Conservation (phyloP, 768 basidiomycete genomes). For the Pisolithus orientalis region DNA sequence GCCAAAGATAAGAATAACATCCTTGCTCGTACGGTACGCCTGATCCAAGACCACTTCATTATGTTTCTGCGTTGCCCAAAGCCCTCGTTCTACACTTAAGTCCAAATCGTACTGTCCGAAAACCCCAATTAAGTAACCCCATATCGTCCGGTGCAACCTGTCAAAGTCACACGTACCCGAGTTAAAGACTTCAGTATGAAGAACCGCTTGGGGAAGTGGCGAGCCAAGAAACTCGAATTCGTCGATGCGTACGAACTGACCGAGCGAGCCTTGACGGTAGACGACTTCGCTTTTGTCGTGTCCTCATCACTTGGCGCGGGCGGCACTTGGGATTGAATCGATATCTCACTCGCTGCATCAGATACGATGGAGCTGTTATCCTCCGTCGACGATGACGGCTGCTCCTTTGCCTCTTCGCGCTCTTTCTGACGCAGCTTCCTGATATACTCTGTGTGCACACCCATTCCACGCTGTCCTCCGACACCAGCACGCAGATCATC, state of each 20-base stretch:
- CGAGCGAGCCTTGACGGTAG: conserved; percentile 30
- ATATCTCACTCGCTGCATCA: conserved; percentile 3
- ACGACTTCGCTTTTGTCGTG: not conserved
- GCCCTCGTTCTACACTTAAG: conserved; percentile 65
- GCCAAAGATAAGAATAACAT: conserved; percentile 86
- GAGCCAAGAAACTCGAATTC: conserved; percentile 69
- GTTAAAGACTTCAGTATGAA: conserved; percentile 90
- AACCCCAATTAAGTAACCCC: not conserved
- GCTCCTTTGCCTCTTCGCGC: conserved; percentile 12
- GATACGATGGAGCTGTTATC: conserved; percentile 1
- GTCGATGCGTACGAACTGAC: conserved; percentile 73
- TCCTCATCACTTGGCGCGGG: conserved; percentile 36
- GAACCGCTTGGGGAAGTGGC: conserved; percentile 80
- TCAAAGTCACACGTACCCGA: conserved; percentile 41
- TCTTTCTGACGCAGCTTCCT: conserved; percentile 48
- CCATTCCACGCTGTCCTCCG: conserved; percentile 82
- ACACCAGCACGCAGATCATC: conserved; percentile 90
- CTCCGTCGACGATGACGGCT: conserved; percentile 4
- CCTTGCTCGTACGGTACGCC: conserved; percentile 84
- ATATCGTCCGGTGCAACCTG: not conserved
- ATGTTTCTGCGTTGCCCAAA: conserved; percentile 93
- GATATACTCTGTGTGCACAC: conserved; percentile 82
- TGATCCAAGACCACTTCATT: conserved; percentile 90
- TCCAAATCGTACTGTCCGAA: conserved; percentile 63
- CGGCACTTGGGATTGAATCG: conserved; percentile 19